A percentile compares a stretch with the other conserved stretches of the same genome.
These are phyloP conservation scores for Musa balbisiana DNA, from an alignment of 202 grass and related monocot species.

Conservation along the genomic window DNA sequence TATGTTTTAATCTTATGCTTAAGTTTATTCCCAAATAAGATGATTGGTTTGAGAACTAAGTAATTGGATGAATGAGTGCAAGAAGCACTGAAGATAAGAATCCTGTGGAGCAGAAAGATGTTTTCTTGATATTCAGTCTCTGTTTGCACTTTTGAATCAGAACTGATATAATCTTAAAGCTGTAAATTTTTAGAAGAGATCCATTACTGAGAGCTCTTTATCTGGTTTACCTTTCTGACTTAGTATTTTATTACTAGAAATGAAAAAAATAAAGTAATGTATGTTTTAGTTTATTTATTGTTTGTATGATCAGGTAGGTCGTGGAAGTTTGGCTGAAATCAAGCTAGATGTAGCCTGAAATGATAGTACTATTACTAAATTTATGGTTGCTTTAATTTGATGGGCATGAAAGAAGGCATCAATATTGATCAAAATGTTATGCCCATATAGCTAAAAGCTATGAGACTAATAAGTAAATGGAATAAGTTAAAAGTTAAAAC, in stretches of 20 bases:
- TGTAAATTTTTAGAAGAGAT: too few relatives aligned
- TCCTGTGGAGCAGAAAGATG: background rate
- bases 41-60: background rate
- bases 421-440: background rate
- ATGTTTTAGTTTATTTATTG: background rate
- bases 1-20: background rate
- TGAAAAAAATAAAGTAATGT: background rate
- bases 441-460: background rate
- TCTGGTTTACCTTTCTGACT: too few relatives aligned
- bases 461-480: background rate
- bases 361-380: background rate
- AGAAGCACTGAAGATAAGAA: background rate
- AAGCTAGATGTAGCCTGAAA: too few relatives aligned
- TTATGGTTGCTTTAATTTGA: background rate
- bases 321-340: too few relatives aligned
- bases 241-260: background rate
- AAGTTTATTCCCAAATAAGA: background rate
- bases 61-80: background rate
- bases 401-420: background rate
- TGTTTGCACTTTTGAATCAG: background rate
- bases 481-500: background rate
- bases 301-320: background rate
- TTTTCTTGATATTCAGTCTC: background rate
- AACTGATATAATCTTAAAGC: background rate
- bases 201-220: too few relatives aligned